Evolutionary conservation across 2,329 filamentous ascomycete species (phyloP), one percentile per base, ranked within the genome.

Genomic region (Paraphoma chrysanthemicola): DNA sequence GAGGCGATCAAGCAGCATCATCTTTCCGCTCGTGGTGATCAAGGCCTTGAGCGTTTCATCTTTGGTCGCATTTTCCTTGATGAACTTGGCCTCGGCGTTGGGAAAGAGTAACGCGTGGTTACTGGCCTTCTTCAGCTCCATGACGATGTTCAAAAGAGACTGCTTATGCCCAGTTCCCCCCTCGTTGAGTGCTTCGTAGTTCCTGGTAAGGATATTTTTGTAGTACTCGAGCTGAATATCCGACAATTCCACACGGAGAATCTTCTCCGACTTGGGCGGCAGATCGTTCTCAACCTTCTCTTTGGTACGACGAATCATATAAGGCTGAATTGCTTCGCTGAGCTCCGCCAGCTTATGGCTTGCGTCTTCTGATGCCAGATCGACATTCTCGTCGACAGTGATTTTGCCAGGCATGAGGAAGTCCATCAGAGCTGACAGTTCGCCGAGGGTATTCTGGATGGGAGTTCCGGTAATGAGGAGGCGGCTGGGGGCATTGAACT

Each of bases 31-130:
- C 73, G 93, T 97, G 4, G 93, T 94, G 71, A 99, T 96, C 58
- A 99, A 85, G 17, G 91, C 91, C 74, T 96, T 95, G 67, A 99
- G 86, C 61, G 93, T 88, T 73, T 98, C 95, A 71, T 98, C 94
- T 30, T 93, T 90, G 17, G 91, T 88, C 51, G 86, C 85, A 69
- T 90, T 93, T 12, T 91, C 92, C 57, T 87, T 89, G 48, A 98
- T 79, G 11, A 98, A 91, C 65, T 90, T 91, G 55, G 96, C 91
- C 74, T 99, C 95, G 2, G 93, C 94, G 60, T 93, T 93, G 2
- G 91, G 90, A 68, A 99, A 98, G 89, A 99, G 96, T 80, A 97
- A 96, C 1, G 95, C 94, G 73, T 99, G 95, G 71, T 99, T 99
- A 80, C 94, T 98, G 74, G 95, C 93, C 78, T 99, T 99, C 82